phyloP scores from a whole-genome alignment of 1,284 basidiomycete genomes.

The Anthracocystis panici-leucophaei region DNA sequence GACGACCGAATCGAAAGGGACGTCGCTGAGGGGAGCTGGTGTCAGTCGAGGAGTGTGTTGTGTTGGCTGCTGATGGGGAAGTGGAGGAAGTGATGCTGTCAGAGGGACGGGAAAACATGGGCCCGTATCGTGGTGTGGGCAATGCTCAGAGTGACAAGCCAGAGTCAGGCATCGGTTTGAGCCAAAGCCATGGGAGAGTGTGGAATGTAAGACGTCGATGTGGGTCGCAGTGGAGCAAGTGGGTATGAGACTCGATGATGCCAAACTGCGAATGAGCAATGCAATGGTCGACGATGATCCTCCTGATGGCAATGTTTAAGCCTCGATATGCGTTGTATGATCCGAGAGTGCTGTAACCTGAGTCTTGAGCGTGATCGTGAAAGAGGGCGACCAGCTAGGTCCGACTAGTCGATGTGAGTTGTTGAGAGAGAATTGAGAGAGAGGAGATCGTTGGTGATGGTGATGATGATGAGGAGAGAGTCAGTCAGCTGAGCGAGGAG shows the following conservation, averaged over 20 bases:
- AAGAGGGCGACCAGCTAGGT: not conserved
- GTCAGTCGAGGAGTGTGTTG: not conserved
- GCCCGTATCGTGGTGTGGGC: not conserved
- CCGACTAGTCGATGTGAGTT: not conserved
- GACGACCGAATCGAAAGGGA: conserved; percentile 32
- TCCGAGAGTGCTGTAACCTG: not conserved
- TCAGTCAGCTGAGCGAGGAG: not conserved
- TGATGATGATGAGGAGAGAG: not conserved
- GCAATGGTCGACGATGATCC: not conserved
- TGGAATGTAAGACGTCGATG: not conserved
- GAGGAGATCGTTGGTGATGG: not conserved
- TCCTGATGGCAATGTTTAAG: not conserved
- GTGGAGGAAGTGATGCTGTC: conserved; percentile 13
- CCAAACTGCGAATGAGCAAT: not conserved
- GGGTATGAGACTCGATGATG: not conserved
- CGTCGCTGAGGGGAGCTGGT: conserved; percentile 15
- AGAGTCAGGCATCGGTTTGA: not conserved
- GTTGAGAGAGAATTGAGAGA: too few relatives aligned
- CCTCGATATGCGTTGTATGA: not conserved
- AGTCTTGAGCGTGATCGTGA: conserved; percentile 1
- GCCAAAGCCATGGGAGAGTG: conserved; percentile 8
- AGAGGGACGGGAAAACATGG: conserved; percentile 24
- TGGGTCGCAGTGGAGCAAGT: not conserved
- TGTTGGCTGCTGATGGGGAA: conserved; percentile 1
- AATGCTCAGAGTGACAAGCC: not conserved